phyloP scores from a whole-genome alignment of 139 green algal species.

The Bryopsis sp. region DNA sequence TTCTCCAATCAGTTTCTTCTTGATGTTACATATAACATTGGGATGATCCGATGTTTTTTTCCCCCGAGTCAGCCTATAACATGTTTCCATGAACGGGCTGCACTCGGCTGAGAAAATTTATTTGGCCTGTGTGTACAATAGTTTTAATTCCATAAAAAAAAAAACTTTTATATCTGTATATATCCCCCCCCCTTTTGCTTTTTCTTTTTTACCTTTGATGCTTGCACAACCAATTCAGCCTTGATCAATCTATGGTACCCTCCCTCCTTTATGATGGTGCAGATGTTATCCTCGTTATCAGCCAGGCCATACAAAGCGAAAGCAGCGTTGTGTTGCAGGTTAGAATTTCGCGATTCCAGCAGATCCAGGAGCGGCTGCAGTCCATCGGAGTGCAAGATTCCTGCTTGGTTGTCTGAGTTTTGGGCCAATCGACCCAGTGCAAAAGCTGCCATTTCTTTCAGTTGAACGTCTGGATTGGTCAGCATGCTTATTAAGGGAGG shows the following conservation, averaged over 20 bases:
- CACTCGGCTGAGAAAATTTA: too few relatives aligned
- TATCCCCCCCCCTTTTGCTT: too few relatives aligned
- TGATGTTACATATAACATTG: too few relatives aligned
- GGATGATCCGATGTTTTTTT: too few relatives aligned
- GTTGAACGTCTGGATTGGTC: conserved; percentile 41
- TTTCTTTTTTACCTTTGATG: conserved; percentile 30
- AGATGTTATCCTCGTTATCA: conserved; percentile 96
- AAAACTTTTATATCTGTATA: too few relatives aligned
- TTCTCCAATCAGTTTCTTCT: too few relatives aligned
- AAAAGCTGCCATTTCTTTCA: conserved; percentile 97
- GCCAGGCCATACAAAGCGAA: conserved; percentile 93
- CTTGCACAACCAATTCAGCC: conserved; percentile 50
- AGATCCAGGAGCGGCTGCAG: conserved; percentile 82
- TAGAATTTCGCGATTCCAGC: conserved; percentile 71
- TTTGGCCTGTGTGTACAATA: too few relatives aligned
- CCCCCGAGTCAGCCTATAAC: too few relatives aligned
- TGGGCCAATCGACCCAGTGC: conserved; percentile 89
- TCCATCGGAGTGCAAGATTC: conserved; percentile 72
- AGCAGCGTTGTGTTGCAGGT: conserved; percentile 87
- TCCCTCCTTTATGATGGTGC: conserved; percentile 76
- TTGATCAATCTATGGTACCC: conserved; percentile 45
- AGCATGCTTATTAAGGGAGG: conserved; percentile 93
- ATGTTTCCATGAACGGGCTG: too few relatives aligned
- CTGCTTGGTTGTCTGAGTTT: conserved; percentile 89
- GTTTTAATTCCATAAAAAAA: too few relatives aligned